Percentiles rank a stretch among this genome's conserved stretches.
Evolutionary conservation across 805 yeast genomes (phyloP).

Genomic region (Starmerella asiatica): DNA sequence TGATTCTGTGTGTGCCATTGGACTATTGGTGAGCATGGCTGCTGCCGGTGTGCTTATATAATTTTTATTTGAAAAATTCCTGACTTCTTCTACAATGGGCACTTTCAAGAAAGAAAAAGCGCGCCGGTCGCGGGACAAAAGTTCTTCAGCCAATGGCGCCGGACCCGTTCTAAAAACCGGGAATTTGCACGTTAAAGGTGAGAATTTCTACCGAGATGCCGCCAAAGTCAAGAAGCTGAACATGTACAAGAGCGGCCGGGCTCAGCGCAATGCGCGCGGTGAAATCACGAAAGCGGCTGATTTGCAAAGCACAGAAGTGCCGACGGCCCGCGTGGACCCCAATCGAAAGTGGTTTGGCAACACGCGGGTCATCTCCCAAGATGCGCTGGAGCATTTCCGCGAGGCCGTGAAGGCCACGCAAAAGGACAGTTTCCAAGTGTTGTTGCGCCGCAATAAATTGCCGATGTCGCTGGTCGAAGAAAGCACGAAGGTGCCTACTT

Average conservation of each 20-base stretch:
- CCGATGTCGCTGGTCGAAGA: constrained; percentile 94
- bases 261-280: constrained; percentile 74
- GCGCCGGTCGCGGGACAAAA: constrained; percentile 73
- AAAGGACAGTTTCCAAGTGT: constrained; percentile 71
- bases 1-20: too few relatives aligned
- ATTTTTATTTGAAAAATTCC: constrained; percentile 4
- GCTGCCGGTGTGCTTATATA: constrained; percentile 1
- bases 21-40: not conserved
- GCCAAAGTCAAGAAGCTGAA: constrained; percentile 77
- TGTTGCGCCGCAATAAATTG: constrained; percentile 74
- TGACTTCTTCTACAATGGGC: constrained; percentile 60
- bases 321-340: constrained; percentile 88
- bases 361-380: constrained; percentile 94
- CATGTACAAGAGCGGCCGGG: constrained; percentile 88
- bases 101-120: constrained; percentile 81
- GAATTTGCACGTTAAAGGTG: constrained; percentile 88
- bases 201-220: constrained; percentile 85
- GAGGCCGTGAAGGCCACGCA: constrained; percentile 82
- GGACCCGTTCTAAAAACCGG: constrained; percentile 48
- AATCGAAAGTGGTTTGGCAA: constrained; percentile 96
- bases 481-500: constrained; percentile 58
- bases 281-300: constrained; percentile 78
- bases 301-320: constrained; percentile 74
- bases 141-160: constrained; percentile 27
- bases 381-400: constrained; percentile 85